phyloP scores from a whole-genome alignment of 108 stramenopile species.

The Discostella stelligeroides region DNA sequence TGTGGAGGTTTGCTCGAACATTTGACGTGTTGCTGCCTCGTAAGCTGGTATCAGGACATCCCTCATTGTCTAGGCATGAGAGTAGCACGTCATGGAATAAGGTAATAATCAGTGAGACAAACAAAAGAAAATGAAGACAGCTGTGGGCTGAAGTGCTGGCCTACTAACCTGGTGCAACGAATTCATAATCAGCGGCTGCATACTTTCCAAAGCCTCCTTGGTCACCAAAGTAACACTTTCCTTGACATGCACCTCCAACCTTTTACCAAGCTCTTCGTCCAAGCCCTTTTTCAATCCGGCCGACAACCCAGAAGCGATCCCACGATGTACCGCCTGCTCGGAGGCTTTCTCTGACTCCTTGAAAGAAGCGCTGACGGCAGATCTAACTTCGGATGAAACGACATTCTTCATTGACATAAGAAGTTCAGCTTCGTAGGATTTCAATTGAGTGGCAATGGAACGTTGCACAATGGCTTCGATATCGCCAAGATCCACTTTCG shows the following conservation, averaged over 20 bases:
- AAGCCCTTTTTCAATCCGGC: constrained; percentile 47
- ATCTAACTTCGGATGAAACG: constrained; percentile 53
- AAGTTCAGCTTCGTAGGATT: constrained; percentile 42
- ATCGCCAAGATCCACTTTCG: constrained; percentile 14
- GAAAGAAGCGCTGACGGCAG: constrained; percentile 49
- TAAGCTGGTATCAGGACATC: constrained; percentile 78
- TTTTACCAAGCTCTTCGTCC: constrained; percentile 47
- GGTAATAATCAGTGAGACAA: neutral
- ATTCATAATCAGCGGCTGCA: constrained; percentile 55
- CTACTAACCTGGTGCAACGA: constrained; percentile 41
- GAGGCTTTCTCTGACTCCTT: constrained; percentile 39
- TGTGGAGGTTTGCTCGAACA: constrained; percentile 61
- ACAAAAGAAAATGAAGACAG: no score
- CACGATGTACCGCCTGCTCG: constrained; percentile 11
- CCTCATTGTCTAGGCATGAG: constrained; percentile 48
- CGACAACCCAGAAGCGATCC: constrained; percentile 15
- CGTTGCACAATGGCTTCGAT: constrained; percentile 20
- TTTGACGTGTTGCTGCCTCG: constrained; percentile 69
- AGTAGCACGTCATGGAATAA: neutral
- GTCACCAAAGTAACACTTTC: constrained; percentile 54
- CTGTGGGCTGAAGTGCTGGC: no score
- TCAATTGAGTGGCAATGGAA: constrained; percentile 32
- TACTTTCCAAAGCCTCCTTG: constrained; percentile 49
- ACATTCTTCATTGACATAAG: constrained; percentile 32
- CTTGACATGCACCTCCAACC: constrained; percentile 53